phyloP scores from a whole-genome alignment of 495 filamentous ascomycete species.

The Pseudoneurospora amorphoporcata region DNA sequence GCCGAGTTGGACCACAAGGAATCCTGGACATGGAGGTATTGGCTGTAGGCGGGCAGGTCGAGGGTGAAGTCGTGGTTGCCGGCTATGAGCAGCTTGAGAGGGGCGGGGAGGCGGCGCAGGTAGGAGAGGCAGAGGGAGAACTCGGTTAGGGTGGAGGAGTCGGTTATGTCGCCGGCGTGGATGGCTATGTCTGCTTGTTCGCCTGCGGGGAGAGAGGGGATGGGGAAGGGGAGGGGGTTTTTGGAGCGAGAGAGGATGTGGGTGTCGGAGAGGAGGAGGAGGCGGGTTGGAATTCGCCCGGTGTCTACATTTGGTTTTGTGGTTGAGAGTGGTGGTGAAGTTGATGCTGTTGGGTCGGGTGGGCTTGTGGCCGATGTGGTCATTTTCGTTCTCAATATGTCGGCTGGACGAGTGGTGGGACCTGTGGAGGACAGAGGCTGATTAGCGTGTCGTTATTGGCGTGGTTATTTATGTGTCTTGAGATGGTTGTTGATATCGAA shows the following conservation, averaged over 20 bases:
- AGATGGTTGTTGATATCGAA: not conserved
- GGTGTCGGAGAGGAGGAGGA: slow-evolving; percentile 56
- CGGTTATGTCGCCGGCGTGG: slow-evolving; percentile 67
- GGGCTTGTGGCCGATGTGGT: not conserved
- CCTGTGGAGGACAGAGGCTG: too few relatives aligned
- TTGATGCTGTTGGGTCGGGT: not conserved
- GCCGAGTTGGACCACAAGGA: too few relatives aligned
- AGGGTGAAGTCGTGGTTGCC: slow-evolving; percentile 74
- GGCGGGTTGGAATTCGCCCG: slow-evolving; percentile 16
- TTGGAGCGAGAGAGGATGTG: slow-evolving; percentile 27
- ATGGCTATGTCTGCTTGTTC: slow-evolving; percentile 51
- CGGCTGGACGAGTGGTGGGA: too few relatives aligned
- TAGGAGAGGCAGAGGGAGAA: slow-evolving; percentile 44
- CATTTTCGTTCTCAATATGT: not conserved
- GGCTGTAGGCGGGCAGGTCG: slow-evolving; percentile 32
- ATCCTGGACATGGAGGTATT: too few relatives aligned
- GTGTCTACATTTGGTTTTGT: too few relatives aligned
- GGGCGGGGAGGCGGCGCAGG: slow-evolving; percentile 46
- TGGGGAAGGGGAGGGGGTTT: slow-evolving; percentile 1
- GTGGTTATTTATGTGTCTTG: not conserved
- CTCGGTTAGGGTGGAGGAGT: slow-evolving; percentile 45
- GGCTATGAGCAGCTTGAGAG: slow-evolving; percentile 71
- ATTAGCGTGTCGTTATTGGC: not conserved
- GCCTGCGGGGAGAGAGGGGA: not conserved
- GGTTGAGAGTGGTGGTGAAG: not conserved